These are phyloP conservation scores for Microcyclosporella mali DNA, from an alignment of 2,329 filamentous ascomycete genomes.

Conservation along the genomic window DNA sequence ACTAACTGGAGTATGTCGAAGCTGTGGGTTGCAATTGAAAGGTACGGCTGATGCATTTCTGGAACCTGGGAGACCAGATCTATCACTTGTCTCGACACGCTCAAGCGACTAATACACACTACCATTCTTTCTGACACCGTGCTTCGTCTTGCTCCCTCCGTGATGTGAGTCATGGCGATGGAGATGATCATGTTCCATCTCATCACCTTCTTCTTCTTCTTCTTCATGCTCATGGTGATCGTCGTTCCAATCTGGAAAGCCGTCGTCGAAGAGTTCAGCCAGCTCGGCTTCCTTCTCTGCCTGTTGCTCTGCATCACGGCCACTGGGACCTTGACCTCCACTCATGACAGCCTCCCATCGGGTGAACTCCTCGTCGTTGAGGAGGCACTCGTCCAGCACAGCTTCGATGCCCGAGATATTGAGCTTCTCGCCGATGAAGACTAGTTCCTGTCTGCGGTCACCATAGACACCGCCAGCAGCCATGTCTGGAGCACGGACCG, in stretches of 20 bases:
- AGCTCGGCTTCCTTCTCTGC: slow-evolving; percentile 32
- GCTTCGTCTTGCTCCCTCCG: slow-evolving; percentile 12
- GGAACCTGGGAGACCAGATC: too few species aligned
- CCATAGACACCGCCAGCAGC: slow-evolving; percentile 51
- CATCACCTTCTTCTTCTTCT: slow-evolving; percentile 7
- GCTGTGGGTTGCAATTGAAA: too few species aligned
- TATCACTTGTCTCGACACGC: neutral
- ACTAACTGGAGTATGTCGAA: too few species aligned
- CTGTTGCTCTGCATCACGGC: slow-evolving; percentile 7
- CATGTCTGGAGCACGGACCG: slow-evolving; percentile 42
- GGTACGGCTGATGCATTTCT: too few species aligned
- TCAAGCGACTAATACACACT: slow-evolving; percentile 12
- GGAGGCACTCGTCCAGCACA: slow-evolving; percentile 54
- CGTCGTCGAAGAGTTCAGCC: slow-evolving; percentile 38
- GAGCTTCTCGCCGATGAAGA: slow-evolving; percentile 65
- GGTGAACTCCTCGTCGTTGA: slow-evolving; percentile 53
- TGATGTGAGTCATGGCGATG: slow-evolving; percentile 17
- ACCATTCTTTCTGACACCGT: slow-evolving; percentile 18
- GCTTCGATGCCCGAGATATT: slow-evolving; percentile 47
- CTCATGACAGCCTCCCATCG: slow-evolving; percentile 34
- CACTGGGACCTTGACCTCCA: slow-evolving; percentile 15
- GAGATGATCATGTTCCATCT: slow-evolving; percentile 18
- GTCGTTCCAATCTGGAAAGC: slow-evolving; percentile 26
- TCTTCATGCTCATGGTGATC: slow-evolving; percentile 16
- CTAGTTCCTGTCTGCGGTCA: slow-evolving; percentile 64